These are phyloP conservation scores for Phycomyces blakesleeanus DNA, from an alignment of 192 early-diverging fungal species.

Conservation along the genomic window DNA sequence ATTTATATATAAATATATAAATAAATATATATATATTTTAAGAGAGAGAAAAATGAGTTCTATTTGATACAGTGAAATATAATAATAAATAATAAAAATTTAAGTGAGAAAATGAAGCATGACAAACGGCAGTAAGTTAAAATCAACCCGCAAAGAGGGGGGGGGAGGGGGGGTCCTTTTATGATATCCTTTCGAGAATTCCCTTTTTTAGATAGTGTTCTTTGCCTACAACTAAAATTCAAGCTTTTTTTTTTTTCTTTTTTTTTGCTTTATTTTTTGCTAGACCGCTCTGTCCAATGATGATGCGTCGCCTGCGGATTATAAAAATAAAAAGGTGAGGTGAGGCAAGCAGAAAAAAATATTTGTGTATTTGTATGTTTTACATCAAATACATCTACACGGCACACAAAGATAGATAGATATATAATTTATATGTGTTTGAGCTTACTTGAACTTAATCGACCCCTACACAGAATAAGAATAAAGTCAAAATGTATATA, in stretches of 20 bases:
- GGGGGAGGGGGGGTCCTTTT: too few species aligned
- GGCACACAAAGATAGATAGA: too few species aligned
- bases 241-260: constrained; percentile 8
- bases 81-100: neutral
- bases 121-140: neutral
- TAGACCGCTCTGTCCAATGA: neutral
- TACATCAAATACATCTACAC: too few species aligned
- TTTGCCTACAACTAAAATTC: neutral
- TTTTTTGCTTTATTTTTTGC: too few species aligned
- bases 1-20: too few species aligned
- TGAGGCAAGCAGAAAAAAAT: neutral
- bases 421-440: neutral
- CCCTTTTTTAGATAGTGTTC: neutral
- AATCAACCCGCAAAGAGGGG: neutral
- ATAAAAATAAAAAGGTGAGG: too few species aligned
- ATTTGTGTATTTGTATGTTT: neutral
- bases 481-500: too few species aligned
- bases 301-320: neutral
- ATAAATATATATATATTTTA: constrained; percentile 1
- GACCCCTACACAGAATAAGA: neutral
- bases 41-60: neutral
- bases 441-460: neutral
- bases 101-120: neutral
- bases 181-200: neutral
- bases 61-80: neutral